Conservation (phyloP, 345 rosid genomes). For the Psidium friedrichsthalianum region DNA sequence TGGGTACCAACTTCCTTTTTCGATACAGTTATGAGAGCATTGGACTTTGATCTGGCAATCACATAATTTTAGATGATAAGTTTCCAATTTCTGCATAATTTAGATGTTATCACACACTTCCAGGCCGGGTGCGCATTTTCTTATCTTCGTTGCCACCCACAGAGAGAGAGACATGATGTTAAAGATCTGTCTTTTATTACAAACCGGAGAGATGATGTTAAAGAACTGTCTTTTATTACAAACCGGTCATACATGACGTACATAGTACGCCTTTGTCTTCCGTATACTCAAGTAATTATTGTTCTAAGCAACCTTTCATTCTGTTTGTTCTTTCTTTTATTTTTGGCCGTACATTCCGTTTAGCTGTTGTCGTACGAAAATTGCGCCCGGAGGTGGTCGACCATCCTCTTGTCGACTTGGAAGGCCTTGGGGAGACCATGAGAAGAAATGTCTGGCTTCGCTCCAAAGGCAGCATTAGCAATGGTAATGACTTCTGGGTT, state of each 20-base stretch:
- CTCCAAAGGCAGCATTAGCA: slow-evolving; percentile 1
- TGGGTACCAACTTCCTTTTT: not conserved
- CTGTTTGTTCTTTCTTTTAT: not conserved
- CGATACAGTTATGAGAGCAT: not conserved
- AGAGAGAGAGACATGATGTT: not conserved
- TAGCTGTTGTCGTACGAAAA: slow-evolving; percentile 4
- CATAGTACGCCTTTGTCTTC: not conserved
- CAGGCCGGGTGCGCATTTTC: not conserved
- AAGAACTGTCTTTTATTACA: not conserved
- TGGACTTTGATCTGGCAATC: not conserved
- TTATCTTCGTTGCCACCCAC: no score
- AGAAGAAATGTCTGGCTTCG: not conserved
- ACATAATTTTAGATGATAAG: not conserved
- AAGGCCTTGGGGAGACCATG: slow-evolving; percentile 5
- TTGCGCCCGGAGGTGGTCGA: not conserved
- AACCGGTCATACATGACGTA: not conserved
- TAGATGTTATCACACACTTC: not conserved
- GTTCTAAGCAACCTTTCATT: not conserved
- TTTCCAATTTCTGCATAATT: no score
- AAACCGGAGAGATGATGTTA: not conserved
- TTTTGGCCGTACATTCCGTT: not conserved
- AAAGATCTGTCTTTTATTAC: not conserved
- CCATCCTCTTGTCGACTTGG: slow-evolving; percentile 3
- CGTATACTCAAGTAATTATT: not conserved
- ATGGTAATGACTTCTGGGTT: slow-evolving; percentile 5